Base-by-base conservation (phyloP, 78 protist species). In the Protostelium mycophagum region DNA sequence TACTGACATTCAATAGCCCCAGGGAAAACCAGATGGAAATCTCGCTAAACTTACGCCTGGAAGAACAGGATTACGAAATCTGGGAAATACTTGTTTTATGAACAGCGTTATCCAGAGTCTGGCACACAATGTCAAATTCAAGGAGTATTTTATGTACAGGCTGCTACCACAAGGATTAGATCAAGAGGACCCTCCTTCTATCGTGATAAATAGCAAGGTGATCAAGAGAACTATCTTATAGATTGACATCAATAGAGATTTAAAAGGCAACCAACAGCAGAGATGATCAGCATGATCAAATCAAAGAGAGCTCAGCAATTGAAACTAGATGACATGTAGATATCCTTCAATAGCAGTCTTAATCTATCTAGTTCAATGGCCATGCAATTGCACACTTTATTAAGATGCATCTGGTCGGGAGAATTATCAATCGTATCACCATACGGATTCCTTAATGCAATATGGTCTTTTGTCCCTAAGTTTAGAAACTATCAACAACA, bases 401-500 rank as follows among this genome's bases (percentile, higher is more conserved):
- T 92, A 35, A 63, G 92, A 83, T 36, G 51, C 37, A 34, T 92
- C 28, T 92, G 95, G 95, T 63, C 93, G 10, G 95, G 95, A 31
- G 88, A 92, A 35, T 92, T 90, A 88, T 51, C 87, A 34, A 91
- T 92, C 36, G 92, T 92, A 0, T 85, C 95, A 28, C 95, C 95
- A 38, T 83, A 84, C 36, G 29, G 73, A 1, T 35, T 92, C 35
- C 38, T 92, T 29, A 87, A 89, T 37, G 51, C 95, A 0, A 91
- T 92, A 39, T 89, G 91, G 91, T 86, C 63, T 23, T 38, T 86
- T 34, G 90, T 92, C 34, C 95, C 95, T 29, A 84, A 92, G 28
- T 92, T 92, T 36, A 89, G 73, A 35, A 87, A 38, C 84, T 90
- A 92, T 35, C 93, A 92, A 90, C 95, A 92, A 63, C 95, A 92